A percentile compares a stretch with the other conserved stretches of the same genome.
Evolutionary conservation across 169 alveolate genomes (phyloP).

Genomic region (Theileria parva): DNA sequence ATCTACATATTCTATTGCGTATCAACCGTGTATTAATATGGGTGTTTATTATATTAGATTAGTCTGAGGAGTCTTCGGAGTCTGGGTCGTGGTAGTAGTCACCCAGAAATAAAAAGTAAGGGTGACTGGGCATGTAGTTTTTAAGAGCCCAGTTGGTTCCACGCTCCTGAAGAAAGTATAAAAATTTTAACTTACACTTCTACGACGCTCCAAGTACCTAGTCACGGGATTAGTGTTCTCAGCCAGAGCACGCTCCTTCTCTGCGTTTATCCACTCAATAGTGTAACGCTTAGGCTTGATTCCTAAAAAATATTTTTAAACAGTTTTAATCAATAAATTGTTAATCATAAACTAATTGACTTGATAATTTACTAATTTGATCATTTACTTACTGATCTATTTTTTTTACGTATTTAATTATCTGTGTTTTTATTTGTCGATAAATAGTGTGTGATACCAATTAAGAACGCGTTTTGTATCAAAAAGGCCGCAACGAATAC

Average conservation of each 20-base stretch:
- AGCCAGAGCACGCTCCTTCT: constrained; percentile 85
- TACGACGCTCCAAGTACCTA: constrained; percentile 81
- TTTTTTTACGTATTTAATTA: too few relatives aligned
- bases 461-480: constrained; percentile 73
- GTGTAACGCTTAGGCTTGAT: constrained; percentile 86
- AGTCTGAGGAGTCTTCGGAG: not conserved
- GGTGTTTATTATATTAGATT: constrained; percentile 8
- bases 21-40: not conserved
- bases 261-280: constrained; percentile 86
- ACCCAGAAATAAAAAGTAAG: constrained; percentile 75
- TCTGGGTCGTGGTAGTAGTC: constrained; percentile 81
- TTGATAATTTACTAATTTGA: not conserved
- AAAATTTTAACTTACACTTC: constrained; percentile 60
- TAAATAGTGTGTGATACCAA: too few relatives aligned
- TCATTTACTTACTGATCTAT: too few relatives aligned
- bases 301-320: constrained; percentile 55
- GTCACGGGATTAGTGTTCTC: constrained; percentile 86
- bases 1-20: too few relatives aligned
- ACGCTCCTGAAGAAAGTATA: constrained; percentile 73
- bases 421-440: too few relatives aligned
- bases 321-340: too few relatives aligned
- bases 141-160: constrained; percentile 85
- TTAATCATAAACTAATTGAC: not conserved
- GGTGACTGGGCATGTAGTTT: constrained; percentile 82
- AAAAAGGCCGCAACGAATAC: constrained; percentile 75